These are phyloP conservation scores for Geum urbanum DNA, from an alignment of 306 rosid genomes.

Conservation along the genomic window DNA sequence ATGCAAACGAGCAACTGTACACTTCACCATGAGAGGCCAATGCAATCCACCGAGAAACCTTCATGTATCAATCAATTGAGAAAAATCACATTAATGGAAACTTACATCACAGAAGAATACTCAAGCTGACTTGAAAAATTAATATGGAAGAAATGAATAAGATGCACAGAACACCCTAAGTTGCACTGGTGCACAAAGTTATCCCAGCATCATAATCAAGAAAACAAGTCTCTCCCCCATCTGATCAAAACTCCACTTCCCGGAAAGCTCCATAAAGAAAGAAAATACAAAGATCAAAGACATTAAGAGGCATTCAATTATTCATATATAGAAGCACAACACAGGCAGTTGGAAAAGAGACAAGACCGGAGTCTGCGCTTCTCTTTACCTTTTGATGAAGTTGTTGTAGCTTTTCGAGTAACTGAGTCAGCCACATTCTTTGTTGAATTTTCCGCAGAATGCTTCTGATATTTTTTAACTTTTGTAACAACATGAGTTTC, in stretches of 20 bases:
- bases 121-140: not conserved
- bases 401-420: slow-evolving; percentile 24
- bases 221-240: not conserved
- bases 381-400: slow-evolving; percentile 50
- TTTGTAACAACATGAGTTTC: slow-evolving; percentile 39
- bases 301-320: slow-evolving; percentile 29
- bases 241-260: slow-evolving; percentile 35
- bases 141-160: too few species aligned
- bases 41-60: too few species aligned
- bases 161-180: slow-evolving; percentile 8
- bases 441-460: slow-evolving; percentile 16
- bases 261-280: slow-evolving; percentile 25
- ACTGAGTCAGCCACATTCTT: slow-evolving; percentile 15
- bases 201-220: slow-evolving; percentile 5
- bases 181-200: slow-evolving; percentile 2
- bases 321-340: slow-evolving; percentile 71
- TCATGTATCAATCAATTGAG: too few species aligned
- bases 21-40: too few species aligned
- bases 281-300: slow-evolving; percentile 12
- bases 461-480: slow-evolving; percentile 30
- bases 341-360: slow-evolving; percentile 73
- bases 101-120: slow-evolving; percentile 1
- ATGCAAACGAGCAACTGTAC: too few species aligned
- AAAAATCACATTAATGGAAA: not conserved
- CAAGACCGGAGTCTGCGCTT: slow-evolving; percentile 47